These are phyloP conservation scores for Fomitopsis betulina DNA, from an alignment of 1,284 basidiomycete genomes.

Conservation along the genomic window DNA sequence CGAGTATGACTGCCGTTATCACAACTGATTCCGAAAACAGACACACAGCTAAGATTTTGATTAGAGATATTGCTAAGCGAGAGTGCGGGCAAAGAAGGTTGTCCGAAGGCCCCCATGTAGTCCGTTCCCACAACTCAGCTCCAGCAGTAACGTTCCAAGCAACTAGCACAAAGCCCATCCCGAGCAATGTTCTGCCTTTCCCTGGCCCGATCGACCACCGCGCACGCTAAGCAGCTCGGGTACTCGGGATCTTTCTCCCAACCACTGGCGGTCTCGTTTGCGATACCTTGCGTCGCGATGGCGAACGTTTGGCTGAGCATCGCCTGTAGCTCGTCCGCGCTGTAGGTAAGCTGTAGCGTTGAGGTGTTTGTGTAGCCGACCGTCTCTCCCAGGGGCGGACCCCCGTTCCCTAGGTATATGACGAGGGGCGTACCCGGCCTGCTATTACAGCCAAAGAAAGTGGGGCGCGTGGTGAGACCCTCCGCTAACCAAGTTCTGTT, in stretches of 20 bases:
- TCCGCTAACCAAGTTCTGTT: slow-evolving; percentile 27
- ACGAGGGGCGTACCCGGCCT: slow-evolving; percentile 20
- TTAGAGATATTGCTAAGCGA: too few species aligned
- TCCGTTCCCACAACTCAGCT: slow-evolving; percentile 6
- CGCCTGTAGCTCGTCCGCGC: slow-evolving; percentile 26
- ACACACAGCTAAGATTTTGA: too few species aligned
- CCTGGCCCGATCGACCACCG: slow-evolving; percentile 37
- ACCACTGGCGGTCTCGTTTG: slow-evolving; percentile 20
- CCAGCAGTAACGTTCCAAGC: slow-evolving; percentile 38
- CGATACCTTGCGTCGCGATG: slow-evolving; percentile 35
- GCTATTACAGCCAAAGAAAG: slow-evolving; percentile 41
- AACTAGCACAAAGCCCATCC: slow-evolving; percentile 33
- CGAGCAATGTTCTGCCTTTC: slow-evolving; percentile 22
- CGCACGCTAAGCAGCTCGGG: slow-evolving; percentile 40
- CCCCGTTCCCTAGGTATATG: slow-evolving; percentile 35
- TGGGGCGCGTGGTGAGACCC: slow-evolving; percentile 33
- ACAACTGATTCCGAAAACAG: too few species aligned
- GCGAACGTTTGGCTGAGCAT: slow-evolving; percentile 38
- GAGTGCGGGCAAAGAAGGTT: neutral
- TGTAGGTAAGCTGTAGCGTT: slow-evolving; percentile 31
- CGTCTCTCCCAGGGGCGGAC: slow-evolving; percentile 34
- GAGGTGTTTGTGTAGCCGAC: slow-evolving; percentile 37
- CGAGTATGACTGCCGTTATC: neutral
- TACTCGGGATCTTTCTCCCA: slow-evolving; percentile 32
- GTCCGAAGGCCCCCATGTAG: neutral